Evolutionary conservation across 2,329 filamentous ascomycete genomes (phyloP), one percentile per base, ranked within the genome.

Genomic region (Fusarium sp.): DNA sequence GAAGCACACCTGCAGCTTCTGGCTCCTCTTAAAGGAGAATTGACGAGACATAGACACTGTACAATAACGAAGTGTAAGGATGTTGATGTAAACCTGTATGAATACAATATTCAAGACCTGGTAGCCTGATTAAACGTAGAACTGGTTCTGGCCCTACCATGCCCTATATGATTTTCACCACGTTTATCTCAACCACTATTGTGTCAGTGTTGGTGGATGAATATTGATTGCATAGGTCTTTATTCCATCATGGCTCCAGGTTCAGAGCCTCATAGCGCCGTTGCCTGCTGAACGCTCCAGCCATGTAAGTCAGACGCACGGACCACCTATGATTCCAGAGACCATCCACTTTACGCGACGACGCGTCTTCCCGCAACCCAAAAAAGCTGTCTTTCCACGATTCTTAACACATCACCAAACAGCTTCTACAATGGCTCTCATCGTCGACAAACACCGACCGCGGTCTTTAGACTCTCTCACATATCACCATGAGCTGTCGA

Each of bases 401-500:
- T 67, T 68, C 58, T 65, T 65, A 68, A 58, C 35, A 56, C 66
- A 68, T 54, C 48, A 64, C 56, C 41, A 62, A 69, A 60, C 69
- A 72, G 58, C 71, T 72, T 68, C 20, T 71, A 73, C 64, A 82
- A 93, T 93, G 90, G 90, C 91, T 58, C 88, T 94, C 72, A 92
- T 93, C 75, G 91, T 93, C 69, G 92, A 93, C 80, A 93, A 93
- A 77, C 91, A 93, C 79, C 87, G 91, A 30, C 94, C 94, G 6
- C 90, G 93, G 73, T 93, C 92, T 35, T 89, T 97, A 1, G 93
- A 96, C 71, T 85, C 88, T 67, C 89, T 98, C 70, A 94, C 93
- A 77, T 99, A 98, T 80, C 97, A 99, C 78, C 85, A 91, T 65
- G 95, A 97, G 73, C 90, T 99, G 52, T 98, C 97, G 13, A 92